Conservation (phyloP, 139 green algal genomes). For the Pseudopediastrum boryanum region DNA sequence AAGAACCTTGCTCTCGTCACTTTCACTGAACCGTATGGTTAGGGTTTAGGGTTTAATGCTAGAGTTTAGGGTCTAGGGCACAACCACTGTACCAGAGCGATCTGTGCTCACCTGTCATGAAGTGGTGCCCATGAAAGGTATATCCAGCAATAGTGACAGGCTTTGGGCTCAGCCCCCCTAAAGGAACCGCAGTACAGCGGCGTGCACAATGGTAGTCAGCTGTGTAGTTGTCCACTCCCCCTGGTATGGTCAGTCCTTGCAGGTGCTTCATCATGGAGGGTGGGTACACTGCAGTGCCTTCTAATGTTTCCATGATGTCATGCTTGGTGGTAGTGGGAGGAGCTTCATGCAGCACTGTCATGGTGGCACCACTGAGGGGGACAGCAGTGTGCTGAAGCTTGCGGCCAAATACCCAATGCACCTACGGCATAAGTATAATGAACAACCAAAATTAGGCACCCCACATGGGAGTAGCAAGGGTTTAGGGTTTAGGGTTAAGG, state of each 20-base stretch:
- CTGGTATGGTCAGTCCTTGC: constrained; percentile 19
- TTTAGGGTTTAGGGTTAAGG: too few relatives aligned
- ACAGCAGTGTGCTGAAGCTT: constrained; percentile 1
- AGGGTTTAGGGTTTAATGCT: too few relatives aligned
- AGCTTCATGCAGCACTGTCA: constrained; percentile 13
- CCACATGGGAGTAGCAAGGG: too few relatives aligned
- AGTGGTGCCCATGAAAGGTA: constrained; percentile 30
- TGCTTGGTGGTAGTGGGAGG: not conserved
- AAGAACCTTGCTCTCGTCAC: too few relatives aligned
- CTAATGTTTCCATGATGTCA: constrained; percentile 15
- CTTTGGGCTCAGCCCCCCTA: not conserved
- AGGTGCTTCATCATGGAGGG: constrained; percentile 12
- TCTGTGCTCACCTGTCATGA: constrained; percentile 13
- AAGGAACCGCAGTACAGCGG: constrained; percentile 7
- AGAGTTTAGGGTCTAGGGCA: too few relatives aligned
- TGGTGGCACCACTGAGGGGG: not conserved
- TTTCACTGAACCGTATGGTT: too few relatives aligned
- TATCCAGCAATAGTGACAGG: constrained; percentile 23
- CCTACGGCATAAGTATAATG: too few relatives aligned
- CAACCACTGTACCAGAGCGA: not conserved
- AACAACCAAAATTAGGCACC: too few relatives aligned
- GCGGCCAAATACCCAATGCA: constrained; percentile 20
- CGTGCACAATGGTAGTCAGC: constrained; percentile 9
- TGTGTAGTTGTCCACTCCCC: not conserved
- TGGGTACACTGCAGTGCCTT: constrained; percentile 17